Percentiles rank a stretch among this genome's conserved stretches.
Evolutionary conservation across 768 basidiomycete species (phyloP).

Genomic region (Kwoniella europaea): DNA sequence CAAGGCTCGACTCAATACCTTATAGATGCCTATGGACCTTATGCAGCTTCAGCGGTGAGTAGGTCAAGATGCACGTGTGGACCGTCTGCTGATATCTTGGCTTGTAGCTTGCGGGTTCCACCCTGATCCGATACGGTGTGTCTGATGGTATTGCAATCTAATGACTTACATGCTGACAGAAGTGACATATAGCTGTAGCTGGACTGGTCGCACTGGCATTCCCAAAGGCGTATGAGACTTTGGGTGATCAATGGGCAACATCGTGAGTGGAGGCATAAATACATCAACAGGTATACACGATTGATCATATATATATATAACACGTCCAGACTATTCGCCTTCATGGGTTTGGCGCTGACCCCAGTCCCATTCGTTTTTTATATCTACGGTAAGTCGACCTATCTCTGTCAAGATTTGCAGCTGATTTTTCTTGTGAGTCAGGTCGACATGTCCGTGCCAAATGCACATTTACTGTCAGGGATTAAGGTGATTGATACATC

Average conservation of each 20-base stretch:
- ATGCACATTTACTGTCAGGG: conserved; percentile 36
- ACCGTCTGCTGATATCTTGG: not conserved
- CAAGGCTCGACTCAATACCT: conserved; percentile 38
- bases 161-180: conserved; percentile 2
- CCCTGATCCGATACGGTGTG: conserved; percentile 34
- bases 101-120: conserved; percentile 28
- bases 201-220: conserved; percentile 36
- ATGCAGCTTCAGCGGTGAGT: conserved; percentile 39
- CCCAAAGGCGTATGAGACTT: conserved; percentile 32
- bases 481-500: conserved; percentile 9
- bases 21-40: conserved; percentile 41
- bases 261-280: conserved; percentile 23
- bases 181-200: conserved; percentile 12
- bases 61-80: not conserved
- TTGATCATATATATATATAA: not conserved
- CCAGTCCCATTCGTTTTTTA: conserved; percentile 43
- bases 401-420: too few species aligned
- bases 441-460: conserved; percentile 30
- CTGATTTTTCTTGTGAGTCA: conserved; percentile 1
- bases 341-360: conserved; percentile 31
- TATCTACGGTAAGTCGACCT: conserved; percentile 29
- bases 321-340: conserved; percentile 25
- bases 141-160: not conserved
- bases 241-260: conserved; percentile 41
- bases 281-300: too few species aligned